Conservation (phyloP, 2,329 filamentous ascomycete species). For the Penicillium janthinellum region DNA sequence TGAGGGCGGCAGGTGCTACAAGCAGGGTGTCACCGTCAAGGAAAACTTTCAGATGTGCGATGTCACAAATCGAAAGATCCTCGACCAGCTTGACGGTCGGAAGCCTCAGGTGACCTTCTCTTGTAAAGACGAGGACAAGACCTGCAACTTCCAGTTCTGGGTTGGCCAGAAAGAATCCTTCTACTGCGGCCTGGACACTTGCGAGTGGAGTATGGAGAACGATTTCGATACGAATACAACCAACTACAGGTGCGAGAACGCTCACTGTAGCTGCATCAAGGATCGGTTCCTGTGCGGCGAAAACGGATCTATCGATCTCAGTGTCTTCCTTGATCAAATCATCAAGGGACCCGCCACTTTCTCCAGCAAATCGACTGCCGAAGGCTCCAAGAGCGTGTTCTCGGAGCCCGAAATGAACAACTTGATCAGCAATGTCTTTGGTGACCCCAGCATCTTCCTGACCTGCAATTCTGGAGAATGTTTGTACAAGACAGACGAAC, state of each 20-base stretch:
- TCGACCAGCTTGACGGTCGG: constrained; percentile 79
- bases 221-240: constrained; percentile 75
- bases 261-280: constrained; percentile 84
- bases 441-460: constrained; percentile 84
- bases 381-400: constrained; percentile 71
- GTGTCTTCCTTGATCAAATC: constrained; percentile 77
- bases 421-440: constrained; percentile 84
- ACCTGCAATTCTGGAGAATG: constrained; percentile 87
- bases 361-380: constrained; percentile 62
- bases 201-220: constrained; percentile 70
- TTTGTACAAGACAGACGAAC: constrained; percentile 87
- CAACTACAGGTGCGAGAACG: constrained; percentile 78
- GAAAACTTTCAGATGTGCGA: constrained; percentile 98
- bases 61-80: constrained; percentile 93
- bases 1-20: constrained; percentile 86
- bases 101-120: constrained; percentile 94
- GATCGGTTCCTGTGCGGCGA: constrained; percentile 94
- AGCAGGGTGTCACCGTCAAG: constrained; percentile 84
- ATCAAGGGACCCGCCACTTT: constrained; percentile 90
- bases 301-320: constrained; percentile 85
- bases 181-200: constrained; percentile 86
- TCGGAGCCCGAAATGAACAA: constrained; percentile 91
- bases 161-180: constrained; percentile 93
- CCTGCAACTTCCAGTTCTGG: constrained; percentile 99
- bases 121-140: constrained; percentile 71